A percentile compares a stretch with the other conserved stretches of the same genome.
Conservation (phyloP, 805 yeast species). For the Nakazawaea pomicola region DNA sequence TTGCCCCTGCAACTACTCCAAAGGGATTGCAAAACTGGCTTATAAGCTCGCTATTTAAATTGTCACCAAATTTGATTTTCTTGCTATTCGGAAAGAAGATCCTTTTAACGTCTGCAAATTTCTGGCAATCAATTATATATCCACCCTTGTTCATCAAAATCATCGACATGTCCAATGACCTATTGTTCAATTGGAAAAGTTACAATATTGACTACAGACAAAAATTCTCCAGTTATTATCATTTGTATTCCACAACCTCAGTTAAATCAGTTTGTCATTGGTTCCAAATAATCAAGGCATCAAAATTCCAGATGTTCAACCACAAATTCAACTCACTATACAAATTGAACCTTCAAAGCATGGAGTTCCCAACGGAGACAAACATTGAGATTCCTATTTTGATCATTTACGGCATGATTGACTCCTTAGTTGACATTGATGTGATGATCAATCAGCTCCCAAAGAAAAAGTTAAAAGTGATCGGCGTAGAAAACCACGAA, state of each 20-base stretch:
- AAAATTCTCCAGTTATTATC: slow-evolving; percentile 44
- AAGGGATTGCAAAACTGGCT: slow-evolving; percentile 69
- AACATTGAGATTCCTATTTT: slow-evolving; percentile 69
- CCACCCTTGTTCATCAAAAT: slow-evolving; percentile 42
- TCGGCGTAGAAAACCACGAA: slow-evolving; percentile 68
- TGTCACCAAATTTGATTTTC: slow-evolving; percentile 71
- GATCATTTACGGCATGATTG: slow-evolving; percentile 73
- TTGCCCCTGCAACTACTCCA: slow-evolving; percentile 94
- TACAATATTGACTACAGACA: slow-evolving; percentile 37
- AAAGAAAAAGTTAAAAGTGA: slow-evolving; percentile 17
- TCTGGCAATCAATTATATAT: slow-evolving; percentile 49
- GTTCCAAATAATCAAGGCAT: slow-evolving; percentile 40
- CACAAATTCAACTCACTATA: slow-evolving; percentile 33
- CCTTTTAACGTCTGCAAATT: slow-evolving; percentile 67
- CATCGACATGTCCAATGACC: slow-evolving; percentile 39
- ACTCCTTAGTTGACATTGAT: slow-evolving; percentile 82
- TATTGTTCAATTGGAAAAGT: slow-evolving; percentile 46
- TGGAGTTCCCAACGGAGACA: slow-evolving; percentile 58
- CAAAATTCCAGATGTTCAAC: slow-evolving; percentile 50
- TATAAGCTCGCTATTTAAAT: slow-evolving; percentile 63
- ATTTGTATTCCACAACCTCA: slow-evolving; percentile 48
- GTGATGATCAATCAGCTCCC: slow-evolving; percentile 38
- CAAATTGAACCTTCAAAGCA: slow-evolving; percentile 39
- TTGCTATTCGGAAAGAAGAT: slow-evolving; percentile 70
- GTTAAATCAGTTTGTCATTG: slow-evolving; percentile 51